A percentile compares a stretch with the other conserved stretches of the same genome.
Conservation (phyloP, 345 rosid species). For the Kernera saxatilis region DNA sequence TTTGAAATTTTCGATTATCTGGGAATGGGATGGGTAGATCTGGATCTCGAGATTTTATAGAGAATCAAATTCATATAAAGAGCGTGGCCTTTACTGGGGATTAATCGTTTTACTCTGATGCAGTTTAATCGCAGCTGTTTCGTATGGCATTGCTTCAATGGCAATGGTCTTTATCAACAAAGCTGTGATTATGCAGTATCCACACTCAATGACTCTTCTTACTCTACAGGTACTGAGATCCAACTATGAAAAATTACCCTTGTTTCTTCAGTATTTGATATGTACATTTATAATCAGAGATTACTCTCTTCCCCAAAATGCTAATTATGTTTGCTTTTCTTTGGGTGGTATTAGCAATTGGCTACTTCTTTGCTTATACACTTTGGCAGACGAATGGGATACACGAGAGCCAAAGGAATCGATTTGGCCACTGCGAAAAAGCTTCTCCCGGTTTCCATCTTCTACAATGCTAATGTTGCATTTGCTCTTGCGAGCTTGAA, state of each 20-base stretch:
- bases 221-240: constrained; percentile 58
- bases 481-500: constrained; percentile 97
- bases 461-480: constrained; percentile 96
- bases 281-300: not conserved
- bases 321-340: not conserved
- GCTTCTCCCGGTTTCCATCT: constrained; percentile 78
- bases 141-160: constrained; percentile 94
- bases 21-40: too few species aligned
- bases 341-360: constrained; percentile 63
- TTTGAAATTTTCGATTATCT: not conserved
- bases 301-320: not conserved
- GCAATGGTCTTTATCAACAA: constrained; percentile 98
- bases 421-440: constrained; percentile 59
- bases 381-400: constrained; percentile 63
- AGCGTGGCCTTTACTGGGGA: not conserved
- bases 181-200: constrained; percentile 83
- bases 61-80: not conserved
- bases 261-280: not conserved
- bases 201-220: constrained; percentile 84
- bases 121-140: constrained; percentile 72
- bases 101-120: constrained; percentile 15
- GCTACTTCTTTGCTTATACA: constrained; percentile 78
- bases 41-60: constrained; percentile 6
- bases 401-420: constrained; percentile 55
- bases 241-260: not conserved